Base-by-base conservation (phyloP, 1,139 yeast genomes). In the Arxiozyma bovina region DNA sequence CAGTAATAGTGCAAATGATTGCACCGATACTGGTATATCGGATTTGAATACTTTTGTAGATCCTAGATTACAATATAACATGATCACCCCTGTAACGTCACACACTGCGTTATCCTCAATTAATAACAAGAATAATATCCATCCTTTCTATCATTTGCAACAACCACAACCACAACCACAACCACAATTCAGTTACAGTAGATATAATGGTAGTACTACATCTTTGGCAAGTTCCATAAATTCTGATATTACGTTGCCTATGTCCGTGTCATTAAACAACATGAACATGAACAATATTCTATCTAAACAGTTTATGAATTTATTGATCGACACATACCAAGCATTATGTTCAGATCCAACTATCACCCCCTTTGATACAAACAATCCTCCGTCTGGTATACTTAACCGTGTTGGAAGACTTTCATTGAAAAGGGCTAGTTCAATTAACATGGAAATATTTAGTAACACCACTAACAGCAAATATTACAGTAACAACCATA, bases 341-440 rank as follows among this genome's bases (percentile, higher is more conserved):
- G 52, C 53, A 18, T 55, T 64, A 12, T 63, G 66, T 49, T 58
- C 63, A 18, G 71, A 69, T 50, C 71, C 72, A 15, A 64, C 68
- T 6, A 60, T 65, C 15, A 69, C 73, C 4, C 73, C 73, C 1
- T 69, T 69, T 50, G 73, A 69, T 51, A 58, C 60, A 27, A 52
- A 53, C 21, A 67, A 67, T 53, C 73, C 73, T 11, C 72, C 73
- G 1, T 63, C 68, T 3, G 71, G 70, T 4, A 66, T 69, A 9
- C 55, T 69, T n/a, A 64, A 66, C 47, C 61, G 60, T 45, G 66
- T 65, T 1, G 68, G 70, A 2, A 66, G 65, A 54, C 50, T 63
- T 8, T 62, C 72, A 1, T 58, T 68, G 6, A 62, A 63, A 41
- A 60, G 55, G 48, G 63, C 70, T 1, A 60, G 57, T 23, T 48